Base-by-base conservation (phyloP, 1,284 basidiomycete genomes). In the Schizophyllum amplum region DNA sequence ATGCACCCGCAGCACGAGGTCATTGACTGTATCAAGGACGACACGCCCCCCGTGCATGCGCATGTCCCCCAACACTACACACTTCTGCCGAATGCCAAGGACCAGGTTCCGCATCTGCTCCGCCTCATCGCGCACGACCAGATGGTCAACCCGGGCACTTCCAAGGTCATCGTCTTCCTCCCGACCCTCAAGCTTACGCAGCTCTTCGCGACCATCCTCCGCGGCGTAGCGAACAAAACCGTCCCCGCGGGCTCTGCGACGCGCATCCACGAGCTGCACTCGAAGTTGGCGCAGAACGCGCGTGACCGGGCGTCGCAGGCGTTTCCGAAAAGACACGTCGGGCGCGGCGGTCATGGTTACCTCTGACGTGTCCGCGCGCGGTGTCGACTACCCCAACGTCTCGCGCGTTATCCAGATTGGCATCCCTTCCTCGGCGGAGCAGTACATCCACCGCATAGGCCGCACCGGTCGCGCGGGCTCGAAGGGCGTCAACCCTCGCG, bases 401-500 rank as follows among this genome's bases (percentile, higher is more conserved):
- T 95, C 94, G 0, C 86, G 95, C 24, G 92, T 98, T 56, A 92
- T 99, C 64, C 96, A 98, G 71, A 75, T 99, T 56, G 93, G 96
- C 58, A 75, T 91, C 4, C 94, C 96, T 0, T 69, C 73, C 5
- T 77, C 71, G 4, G 69, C 81, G 9, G 89, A 94, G 51, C 83
- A 90, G 65, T 99, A 99, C 70, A 79, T 96, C 54, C 94, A 98
- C 67, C 89, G 96, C 60, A 86, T 98, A 52, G 94, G 94, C 1
- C 82, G 94, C 59, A 97, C 96, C 0, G 94, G 94, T 21, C 86
- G 95, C 65, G 90, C 86, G 1, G 78, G 78, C 9, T 78, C 79
- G 46, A 70, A 72, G 23, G 65, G 71, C n/a, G 92, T 91, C 0
- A 24, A 21, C 5, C 20, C 48, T 5, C 84, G 94, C 57, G 93